These are phyloP conservation scores for Protomyces inouyei DNA, from an alignment of 1,139 yeast genomes.

Conservation along the genomic window DNA sequence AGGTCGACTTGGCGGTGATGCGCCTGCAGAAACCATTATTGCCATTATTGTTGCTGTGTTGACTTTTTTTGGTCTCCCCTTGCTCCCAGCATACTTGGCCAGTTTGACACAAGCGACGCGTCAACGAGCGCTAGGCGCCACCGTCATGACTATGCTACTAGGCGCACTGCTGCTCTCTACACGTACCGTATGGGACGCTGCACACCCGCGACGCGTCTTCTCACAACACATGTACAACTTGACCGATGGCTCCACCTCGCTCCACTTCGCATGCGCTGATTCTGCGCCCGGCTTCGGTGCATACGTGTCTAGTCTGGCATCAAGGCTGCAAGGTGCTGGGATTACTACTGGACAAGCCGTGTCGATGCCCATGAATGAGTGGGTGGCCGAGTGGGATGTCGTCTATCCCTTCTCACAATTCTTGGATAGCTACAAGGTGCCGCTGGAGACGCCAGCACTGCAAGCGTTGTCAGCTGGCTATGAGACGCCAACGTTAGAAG, in stretches of 20 bases:
- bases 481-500: conserved; percentile 10
- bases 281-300: conserved; percentile 25
- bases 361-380: conserved; percentile 19
- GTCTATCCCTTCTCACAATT: conserved; percentile 29
- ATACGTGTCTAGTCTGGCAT: conserved; percentile 8
- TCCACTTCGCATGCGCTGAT: conserved; percentile 27
- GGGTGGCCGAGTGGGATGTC: conserved; percentile 29
- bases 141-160: background rate
- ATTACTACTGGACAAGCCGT: conserved; percentile 4
- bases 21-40: conserved; percentile 27
- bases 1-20: conserved; percentile 26
- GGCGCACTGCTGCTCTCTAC: conserved; percentile 8
- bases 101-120: background rate
- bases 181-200: conserved; percentile 23
- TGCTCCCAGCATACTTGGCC: conserved; percentile 24
- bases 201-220: conserved; percentile 28
- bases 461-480: conserved; percentile 14
- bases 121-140: background rate
- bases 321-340: background rate
- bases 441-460: conserved; percentile 11
- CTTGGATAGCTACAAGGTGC: conserved; percentile 24
- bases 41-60: conserved; percentile 12
- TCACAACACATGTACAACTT: conserved; percentile 26
- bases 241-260: conserved; percentile 22
- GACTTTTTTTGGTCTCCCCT: conserved; percentile 16